Percentiles rank a stretch among this genome's conserved stretches.
These are phyloP conservation scores for Gossypium anomalum DNA, from an alignment of 345 rosid species.

Conservation along the genomic window DNA sequence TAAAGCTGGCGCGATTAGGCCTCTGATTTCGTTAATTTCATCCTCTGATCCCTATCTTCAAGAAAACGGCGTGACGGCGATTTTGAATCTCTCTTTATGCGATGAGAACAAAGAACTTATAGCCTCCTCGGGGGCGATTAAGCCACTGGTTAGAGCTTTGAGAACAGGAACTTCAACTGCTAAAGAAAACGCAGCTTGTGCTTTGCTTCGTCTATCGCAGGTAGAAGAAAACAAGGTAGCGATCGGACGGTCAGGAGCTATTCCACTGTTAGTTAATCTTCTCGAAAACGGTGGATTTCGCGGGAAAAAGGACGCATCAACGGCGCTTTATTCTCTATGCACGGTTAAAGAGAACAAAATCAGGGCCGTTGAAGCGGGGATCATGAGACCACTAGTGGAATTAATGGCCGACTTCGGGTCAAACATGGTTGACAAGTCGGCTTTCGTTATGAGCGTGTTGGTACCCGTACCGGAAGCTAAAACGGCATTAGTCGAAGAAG, in stretches of 20 bases:
- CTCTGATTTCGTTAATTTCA: conserved; percentile 55
- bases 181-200: conserved; percentile 90
- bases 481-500: conserved; percentile 74
- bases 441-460: conserved; percentile 55
- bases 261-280: conserved; percentile 59
- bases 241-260: conserved; percentile 94
- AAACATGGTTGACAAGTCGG: conserved; percentile 97
- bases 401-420: conserved; percentile 93
- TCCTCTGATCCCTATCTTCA: conserved; percentile 78
- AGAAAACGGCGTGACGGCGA: conserved; percentile 91
- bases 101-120: conserved; percentile 83
- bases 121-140: conserved; percentile 77
- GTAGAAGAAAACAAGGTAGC: conserved; percentile 71
- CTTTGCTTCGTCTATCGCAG: conserved; percentile 83
- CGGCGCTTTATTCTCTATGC: conserved; percentile 82
- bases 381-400: conserved; percentile 83
- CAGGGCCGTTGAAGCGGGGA: conserved; percentile 71
- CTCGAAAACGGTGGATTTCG: conserved; percentile 64
- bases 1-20: conserved; percentile 76
- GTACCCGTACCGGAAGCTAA: conserved; percentile 59
- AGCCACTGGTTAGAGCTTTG: conserved; percentile 72
- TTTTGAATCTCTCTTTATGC: conserved; percentile 82
- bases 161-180: conserved; percentile 69
- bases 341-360: conserved; percentile 76
- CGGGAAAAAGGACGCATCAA: conserved; percentile 89